phyloP scores from a whole-genome alignment of 306 rosid genomes.

The Alnus glutinosa region DNA sequence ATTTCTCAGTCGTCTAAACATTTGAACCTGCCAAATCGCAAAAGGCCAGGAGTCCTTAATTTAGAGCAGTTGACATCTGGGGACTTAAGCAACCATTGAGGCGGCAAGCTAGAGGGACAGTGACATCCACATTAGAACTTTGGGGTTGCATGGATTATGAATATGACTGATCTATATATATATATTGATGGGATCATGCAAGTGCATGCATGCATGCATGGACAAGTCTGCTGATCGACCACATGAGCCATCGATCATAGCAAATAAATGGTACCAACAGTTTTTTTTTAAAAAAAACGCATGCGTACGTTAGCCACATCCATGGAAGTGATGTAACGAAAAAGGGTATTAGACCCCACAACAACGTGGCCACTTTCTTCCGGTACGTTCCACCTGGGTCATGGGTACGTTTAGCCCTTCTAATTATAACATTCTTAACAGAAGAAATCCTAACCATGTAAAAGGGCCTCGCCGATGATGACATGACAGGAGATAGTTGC shows the following conservation, averaged over 20 bases:
- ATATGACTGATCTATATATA: neutral
- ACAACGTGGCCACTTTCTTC: neutral
- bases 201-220: constrained; percentile 11
- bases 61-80: constrained; percentile 6
- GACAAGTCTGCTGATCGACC: constrained; percentile 15
- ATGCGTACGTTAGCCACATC: too few species aligned
- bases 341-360: neutral
- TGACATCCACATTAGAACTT: constrained; percentile 28
- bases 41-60: neutral
- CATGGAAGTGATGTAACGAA: too few species aligned
- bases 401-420: neutral
- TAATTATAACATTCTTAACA: neutral
- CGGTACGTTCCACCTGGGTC: neutral
- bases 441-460: neutral
- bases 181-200: constrained; percentile 26
- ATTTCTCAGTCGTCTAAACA: neutral
- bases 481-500: neutral
- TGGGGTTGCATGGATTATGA: neutral
- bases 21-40: neutral
- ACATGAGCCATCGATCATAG: neutral
- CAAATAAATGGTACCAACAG: too few species aligned
- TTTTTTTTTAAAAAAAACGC: too few species aligned
- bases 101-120: constrained; percentile 22
- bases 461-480: neutral
- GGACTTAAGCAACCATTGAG: constrained; percentile 3